phyloP scores from a whole-genome alignment of 768 basidiomycete species.

The Panaeolus papilionaceus region DNA sequence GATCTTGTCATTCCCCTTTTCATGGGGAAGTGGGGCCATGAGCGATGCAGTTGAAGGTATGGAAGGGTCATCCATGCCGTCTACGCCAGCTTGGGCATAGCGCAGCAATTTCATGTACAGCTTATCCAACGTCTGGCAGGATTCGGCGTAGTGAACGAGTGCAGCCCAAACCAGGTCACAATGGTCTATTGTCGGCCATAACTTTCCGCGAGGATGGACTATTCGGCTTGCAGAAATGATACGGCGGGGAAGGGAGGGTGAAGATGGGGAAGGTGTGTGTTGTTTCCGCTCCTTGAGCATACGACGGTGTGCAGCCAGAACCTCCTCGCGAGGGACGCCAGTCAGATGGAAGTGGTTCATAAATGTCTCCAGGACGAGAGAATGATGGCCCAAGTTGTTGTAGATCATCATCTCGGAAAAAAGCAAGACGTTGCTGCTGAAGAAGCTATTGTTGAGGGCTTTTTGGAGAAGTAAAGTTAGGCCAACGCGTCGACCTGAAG shows the following conservation, averaged over 20 bases:
- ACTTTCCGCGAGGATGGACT: constrained; percentile 30
- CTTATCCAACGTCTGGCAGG: constrained; percentile 30
- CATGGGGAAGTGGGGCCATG: constrained; percentile 29
- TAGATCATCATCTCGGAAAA: constrained; percentile 54
- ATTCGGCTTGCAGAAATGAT: constrained; percentile 18
- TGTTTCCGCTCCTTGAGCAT: constrained; percentile 16
- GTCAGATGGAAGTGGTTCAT: constrained; percentile 54
- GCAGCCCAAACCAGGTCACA: constrained; percentile 48
- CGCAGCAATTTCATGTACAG: constrained; percentile 54
- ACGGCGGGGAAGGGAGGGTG: constrained; percentile 8
- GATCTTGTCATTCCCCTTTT: constrained; percentile 14
- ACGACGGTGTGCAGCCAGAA: constrained; percentile 32
- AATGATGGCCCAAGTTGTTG: constrained; percentile 29
- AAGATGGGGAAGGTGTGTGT: constrained; percentile 8
- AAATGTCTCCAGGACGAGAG: constrained; percentile 51
- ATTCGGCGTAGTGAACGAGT: constrained; percentile 33
- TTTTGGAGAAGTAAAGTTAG: constrained; percentile 40
- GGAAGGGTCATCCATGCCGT: constrained; percentile 18
- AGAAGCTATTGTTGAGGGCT: constrained; percentile 31
- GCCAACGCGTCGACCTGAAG: constrained; percentile 39
- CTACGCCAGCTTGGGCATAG: constrained; percentile 24
- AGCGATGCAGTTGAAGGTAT: constrained; percentile 34
- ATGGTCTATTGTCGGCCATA: constrained; percentile 42
- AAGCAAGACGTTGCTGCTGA: constrained; percentile 35
- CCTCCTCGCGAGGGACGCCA: constrained; percentile 54